A percentile compares a stretch with the other conserved stretches of the same genome.
phyloP scores from a whole-genome alignment of 257 asterid genomes.

The Anisodus tanguticus region DNA sequence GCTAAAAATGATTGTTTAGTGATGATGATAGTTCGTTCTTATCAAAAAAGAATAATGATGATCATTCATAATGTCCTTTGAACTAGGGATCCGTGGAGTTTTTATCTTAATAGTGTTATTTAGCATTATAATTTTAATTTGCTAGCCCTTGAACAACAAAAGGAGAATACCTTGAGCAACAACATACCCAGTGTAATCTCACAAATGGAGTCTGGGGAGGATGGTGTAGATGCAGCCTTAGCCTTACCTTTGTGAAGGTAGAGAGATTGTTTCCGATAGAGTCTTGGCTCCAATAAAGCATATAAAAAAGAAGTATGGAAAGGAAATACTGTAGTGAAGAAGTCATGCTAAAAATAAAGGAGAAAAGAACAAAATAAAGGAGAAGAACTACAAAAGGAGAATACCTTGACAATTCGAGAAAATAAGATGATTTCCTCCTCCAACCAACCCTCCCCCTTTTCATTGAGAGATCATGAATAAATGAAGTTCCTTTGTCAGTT shows the following conservation, averaged over 20 bases:
- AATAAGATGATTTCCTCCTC: slow-evolving; percentile 2
- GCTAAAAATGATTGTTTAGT: background rate
- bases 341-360: too few relatives aligned
- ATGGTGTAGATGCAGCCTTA: too few relatives aligned
- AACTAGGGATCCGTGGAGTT: background rate
- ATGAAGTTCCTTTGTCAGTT: background rate
- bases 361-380: too few relatives aligned
- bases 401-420: background rate
- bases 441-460: background rate
- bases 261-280: too few relatives aligned
- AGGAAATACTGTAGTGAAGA: too few relatives aligned
- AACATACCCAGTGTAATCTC: too few relatives aligned
- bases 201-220: too few relatives aligned
- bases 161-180: background rate
- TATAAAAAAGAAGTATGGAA: too few relatives aligned
- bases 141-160: background rate
- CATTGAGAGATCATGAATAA: background rate
- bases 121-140: background rate
- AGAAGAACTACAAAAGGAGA: background rate
- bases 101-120: background rate
- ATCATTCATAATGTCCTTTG: background rate
- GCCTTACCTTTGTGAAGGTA: too few relatives aligned
- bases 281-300: too few relatives aligned
- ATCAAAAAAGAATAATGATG: background rate
- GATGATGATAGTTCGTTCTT: background rate